Evolutionary conservation across 768 basidiomycete genomes (phyloP), one percentile per base, ranked within the genome.

Genomic region (Tulasnella calospora): DNA sequence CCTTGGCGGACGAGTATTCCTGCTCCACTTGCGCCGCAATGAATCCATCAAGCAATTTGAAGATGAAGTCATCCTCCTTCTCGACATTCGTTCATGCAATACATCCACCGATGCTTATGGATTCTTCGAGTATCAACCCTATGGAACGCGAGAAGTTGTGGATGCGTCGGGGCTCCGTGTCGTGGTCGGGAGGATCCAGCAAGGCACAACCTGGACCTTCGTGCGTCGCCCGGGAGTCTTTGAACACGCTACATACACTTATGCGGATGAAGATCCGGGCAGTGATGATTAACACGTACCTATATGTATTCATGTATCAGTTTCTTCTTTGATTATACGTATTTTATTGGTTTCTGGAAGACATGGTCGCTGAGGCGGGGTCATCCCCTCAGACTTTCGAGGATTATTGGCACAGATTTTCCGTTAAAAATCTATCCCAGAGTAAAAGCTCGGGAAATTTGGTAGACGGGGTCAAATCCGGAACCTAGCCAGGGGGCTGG

Each of bases 141-240:
- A 35, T 21, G 73, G 51, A 2, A 10, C 73, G 30, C 41, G 33
- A 21, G 44, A 74, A 19, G 41, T 74, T 35, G 44, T 74, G 3
- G 73, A 74, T 74, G 44, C 27, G 5, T 36, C 33, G 2, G 15
- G 3, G 1, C 41, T 74, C 44, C 33, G 33, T 6, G 35, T 13
- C 8, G 73, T 74, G 35, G 73, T 74, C 51, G 73, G 73, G 8
- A 21, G 73, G 23, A 57, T 74, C 35, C 12, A 36, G 73, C 15
- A 74, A n/a, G 47, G 51, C 2, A 8, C 36, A 1, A 46, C 33
- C 10, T 74, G 73, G 73, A 36, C 41, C 21, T 38, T 74, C 51
- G 51, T 74, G 4, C 36, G 44, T 27, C 41, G 73, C 23, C 57
- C 57, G 2, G 57, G 57, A 21, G 57, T 61, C 13, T n/a, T 61